Evolutionary conservation across 139 green algal genomes (phyloP).

Genomic region (Micractinium conductrix): DNA sequence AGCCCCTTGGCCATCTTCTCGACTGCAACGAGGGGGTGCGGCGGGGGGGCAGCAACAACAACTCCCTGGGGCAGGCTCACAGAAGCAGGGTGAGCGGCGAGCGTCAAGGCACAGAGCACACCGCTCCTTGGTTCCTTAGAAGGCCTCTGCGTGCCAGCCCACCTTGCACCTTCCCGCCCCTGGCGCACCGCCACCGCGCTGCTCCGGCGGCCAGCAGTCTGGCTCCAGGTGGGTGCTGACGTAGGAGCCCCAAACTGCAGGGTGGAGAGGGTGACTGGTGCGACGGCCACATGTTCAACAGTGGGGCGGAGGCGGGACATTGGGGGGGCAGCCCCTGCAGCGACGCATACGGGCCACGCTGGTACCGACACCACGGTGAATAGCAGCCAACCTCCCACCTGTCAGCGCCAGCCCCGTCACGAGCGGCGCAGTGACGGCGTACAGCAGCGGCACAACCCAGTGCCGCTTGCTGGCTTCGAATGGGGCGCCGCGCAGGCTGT

Average conservation of each 20-base stretch:
- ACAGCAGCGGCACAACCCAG: conserved; percentile 45
- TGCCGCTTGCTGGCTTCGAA: conserved; percentile 50
- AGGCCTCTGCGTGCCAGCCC: no score
- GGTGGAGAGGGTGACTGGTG: no score
- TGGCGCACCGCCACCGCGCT: conserved; percentile 19
- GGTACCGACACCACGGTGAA: no score
- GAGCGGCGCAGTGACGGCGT: conserved; percentile 35
- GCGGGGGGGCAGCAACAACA: no score
- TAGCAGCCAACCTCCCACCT: not conserved
- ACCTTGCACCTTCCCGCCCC: no score
- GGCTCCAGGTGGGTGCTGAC: conserved; percentile 13
- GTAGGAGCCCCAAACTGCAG: conserved; percentile 48
- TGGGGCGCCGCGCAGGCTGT: conserved; percentile 35
- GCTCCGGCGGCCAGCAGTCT: conserved; percentile 37
- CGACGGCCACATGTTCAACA: not conserved
- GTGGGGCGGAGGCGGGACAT: not conserved
- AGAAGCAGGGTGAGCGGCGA: no score
- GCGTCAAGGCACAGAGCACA: no score
- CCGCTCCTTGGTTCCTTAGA: no score
- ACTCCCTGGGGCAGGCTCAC: no score
- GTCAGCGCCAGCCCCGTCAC: conserved; percentile 6
- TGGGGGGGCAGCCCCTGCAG: no score
- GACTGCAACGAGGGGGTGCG: not conserved
- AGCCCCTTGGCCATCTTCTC: conserved; percentile 33
- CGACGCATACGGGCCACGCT: no score